Base-by-base conservation (phyloP, 129 eudicot genomes). In the Tanacetum coccineum region DNA sequence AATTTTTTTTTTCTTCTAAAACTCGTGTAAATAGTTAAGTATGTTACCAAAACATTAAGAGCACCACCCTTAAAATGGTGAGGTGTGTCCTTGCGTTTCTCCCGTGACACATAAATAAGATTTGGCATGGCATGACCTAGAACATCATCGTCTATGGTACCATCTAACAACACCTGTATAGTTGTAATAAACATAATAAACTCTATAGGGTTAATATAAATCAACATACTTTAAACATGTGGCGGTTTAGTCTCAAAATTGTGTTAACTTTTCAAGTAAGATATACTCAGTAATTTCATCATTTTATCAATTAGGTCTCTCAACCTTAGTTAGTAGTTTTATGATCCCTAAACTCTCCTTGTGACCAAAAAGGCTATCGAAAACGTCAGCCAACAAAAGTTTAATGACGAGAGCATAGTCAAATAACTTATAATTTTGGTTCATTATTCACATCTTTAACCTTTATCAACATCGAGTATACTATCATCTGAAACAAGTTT, bases 11-110 rank as follows among this genome's bases (percentile, higher is more conserved):
- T 39, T 51, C 52, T 8, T 4, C 6, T 4, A 39, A 52, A 52
- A 21, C 21, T n/a, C 8, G 39, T 64, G 32, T 25, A 22, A 40
- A 22, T 19, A 18, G 15, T 26, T n/a, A 9, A 44, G 25, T 13
- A 15, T n/a, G 50, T 69, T 78, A 84, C 89, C 81, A 81, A 51
- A 9, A 71, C 70, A 55, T 84, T 84, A 40, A 84, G 85, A 28
- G 89, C 86, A 4, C 89, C 89, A 3, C 75, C 89, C 73, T 84
- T 84, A 20, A 79, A 85, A 17, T 76, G 69, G 62, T 81, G 87
- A 39, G 76, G 68, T 1, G 68, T 67, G 28, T 14, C 45, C 50
- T 20, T 79, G 20, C 73, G 69, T 70, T 85, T 81, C 67, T 85
- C 78, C 14, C 87, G 57, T 1, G 90, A 85, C 14, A 81, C 71